Percentiles rank a stretch among this genome's conserved stretches.
Conservation (phyloP, 1,139 yeast genomes). For the Saccharomycopsis phalli region DNA sequence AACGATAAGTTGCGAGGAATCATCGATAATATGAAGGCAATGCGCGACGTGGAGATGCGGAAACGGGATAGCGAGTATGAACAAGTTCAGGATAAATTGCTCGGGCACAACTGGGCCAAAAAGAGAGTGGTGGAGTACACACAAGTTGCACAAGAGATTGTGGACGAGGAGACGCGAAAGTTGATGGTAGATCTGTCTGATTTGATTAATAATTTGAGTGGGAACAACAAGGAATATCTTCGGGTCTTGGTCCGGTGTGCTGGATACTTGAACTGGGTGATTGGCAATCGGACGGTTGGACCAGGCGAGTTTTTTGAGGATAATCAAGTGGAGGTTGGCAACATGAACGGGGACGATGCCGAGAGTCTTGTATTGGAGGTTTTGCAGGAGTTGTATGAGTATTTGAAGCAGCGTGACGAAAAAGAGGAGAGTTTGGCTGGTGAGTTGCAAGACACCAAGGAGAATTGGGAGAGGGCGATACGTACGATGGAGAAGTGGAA, state of each 20-base stretch:
- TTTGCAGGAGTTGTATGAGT: slow-evolving; percentile 3
- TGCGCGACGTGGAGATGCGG: slow-evolving; percentile 13
- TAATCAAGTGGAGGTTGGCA: background rate
- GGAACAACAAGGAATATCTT: slow-evolving; percentile 9
- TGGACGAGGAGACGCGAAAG: slow-evolving; percentile 16
- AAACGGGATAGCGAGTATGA: slow-evolving; percentile 14
- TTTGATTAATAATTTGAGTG: slow-evolving; percentile 14
- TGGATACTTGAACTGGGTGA: slow-evolving; percentile 4
- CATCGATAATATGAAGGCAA: slow-evolving; percentile 2
- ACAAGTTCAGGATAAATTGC: slow-evolving; percentile 14
- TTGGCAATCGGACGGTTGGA: background rate
- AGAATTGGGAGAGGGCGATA: slow-evolving; percentile 13
- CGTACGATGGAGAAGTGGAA: slow-evolving; percentile 14
- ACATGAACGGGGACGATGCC: background rate
- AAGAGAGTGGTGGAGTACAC: background rate
- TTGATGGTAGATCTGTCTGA: slow-evolving; percentile 18
- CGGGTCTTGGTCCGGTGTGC: slow-evolving; percentile 1
- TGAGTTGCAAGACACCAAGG: slow-evolving; percentile 7
- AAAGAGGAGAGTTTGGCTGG: background rate
- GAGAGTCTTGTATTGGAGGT: background rate
- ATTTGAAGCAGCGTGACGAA: background rate
- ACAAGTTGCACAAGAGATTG: too few species aligned
- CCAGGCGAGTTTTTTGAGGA: slow-evolving; percentile 1
- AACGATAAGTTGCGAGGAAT: slow-evolving; percentile 1
- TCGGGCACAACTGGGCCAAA: slow-evolving; percentile 3